phyloP scores from a whole-genome alignment of 1,284 basidiomycete species.

The Leucocoprinus gongylophorus region DNA sequence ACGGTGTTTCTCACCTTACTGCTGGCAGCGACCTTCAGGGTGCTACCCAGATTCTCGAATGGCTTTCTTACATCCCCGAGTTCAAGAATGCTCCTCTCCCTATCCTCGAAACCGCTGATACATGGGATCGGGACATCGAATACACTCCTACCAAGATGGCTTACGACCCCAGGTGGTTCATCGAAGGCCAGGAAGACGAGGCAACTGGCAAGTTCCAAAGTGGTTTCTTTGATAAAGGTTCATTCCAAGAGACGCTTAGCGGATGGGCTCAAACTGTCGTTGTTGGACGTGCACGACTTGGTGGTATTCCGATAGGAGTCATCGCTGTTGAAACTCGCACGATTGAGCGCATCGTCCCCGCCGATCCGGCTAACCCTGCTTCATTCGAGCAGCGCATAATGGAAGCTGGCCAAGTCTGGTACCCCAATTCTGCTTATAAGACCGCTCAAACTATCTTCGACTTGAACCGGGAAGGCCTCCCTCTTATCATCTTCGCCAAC shows the following conservation, averaged over 20 bases:
- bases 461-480: constrained; percentile 95
- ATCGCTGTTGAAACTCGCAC: constrained; percentile 98
- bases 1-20: constrained; percentile 96
- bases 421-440: constrained; percentile 99
- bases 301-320: constrained; percentile 96
- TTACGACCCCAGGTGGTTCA: constrained; percentile 98
- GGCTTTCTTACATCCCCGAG: constrained; percentile 92
- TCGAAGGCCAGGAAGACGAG: constrained; percentile 89
- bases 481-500: constrained; percentile 98
- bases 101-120: constrained; percentile 62
- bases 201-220: constrained; percentile 67
- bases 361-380: constrained; percentile 97
- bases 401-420: constrained; percentile 99
- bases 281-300: constrained; percentile 92
- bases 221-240: constrained; percentile 96
- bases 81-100: constrained; percentile 74
- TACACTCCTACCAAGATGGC: constrained; percentile 91
- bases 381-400: constrained; percentile 98
- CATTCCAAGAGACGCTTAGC: constrained; percentile 93
- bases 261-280: constrained; percentile 99
- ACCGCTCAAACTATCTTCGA: constrained; percentile 99
- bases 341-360: constrained; percentile 94
- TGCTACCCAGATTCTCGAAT: constrained; percentile 87
- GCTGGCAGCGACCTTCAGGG: constrained; percentile 94
- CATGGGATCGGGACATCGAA: constrained; percentile 90